Base-by-base conservation (phyloP, 176 grass and related monocot genomes). In the Phoenix dactylifera region DNA sequence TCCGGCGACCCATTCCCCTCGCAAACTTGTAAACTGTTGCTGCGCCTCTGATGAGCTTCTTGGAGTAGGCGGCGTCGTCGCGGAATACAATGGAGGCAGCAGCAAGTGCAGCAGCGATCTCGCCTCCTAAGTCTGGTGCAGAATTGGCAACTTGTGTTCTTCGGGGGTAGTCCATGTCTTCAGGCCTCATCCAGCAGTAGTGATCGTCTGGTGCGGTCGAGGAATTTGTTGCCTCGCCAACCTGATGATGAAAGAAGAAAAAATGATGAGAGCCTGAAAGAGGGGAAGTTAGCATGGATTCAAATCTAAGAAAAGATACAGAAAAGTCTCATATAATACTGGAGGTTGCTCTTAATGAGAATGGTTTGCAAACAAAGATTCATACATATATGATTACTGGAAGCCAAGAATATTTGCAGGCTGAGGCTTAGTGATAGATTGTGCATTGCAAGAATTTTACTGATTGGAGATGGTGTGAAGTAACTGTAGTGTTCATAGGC, bases 31-130 rank as follows among this genome's bases (percentile, higher is more conserved):
- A 97, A 17, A 78, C 66, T 0, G 81, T 55, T 1, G 78, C 79
- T 5, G 87, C 87, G 16, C 84, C 93, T 0, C n/a, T 51, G 58
- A 79, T 29, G 0, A 97, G 87, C 78, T 85, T 91, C 72, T 88
- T 72, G 16, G 93, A 91, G 81, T 97, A 97, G 72, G 78, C 51
- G 1, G 69, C 30, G 72, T 91, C 80, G 75, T 97, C 93, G 4
- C 66, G 78, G 79, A 97, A 97, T 52, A 88, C 93, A 51, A 97
- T 97, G 52, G 93, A 97, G n/a, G 93, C 87, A 1, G 84, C 50
- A 0, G 87, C 93, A 3, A 97, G 72, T 0, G 93, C 93, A 0
- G 93, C 93, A 15, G 93, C 93, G 1, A 97, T 60, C 81, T 97
- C 93, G 16, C 49, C 93, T 12, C 78, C 93, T 6, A 97, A 64